Evolutionary conservation across 2,329 filamentous ascomycete species (phyloP), one percentile per base, ranked within the genome.

Genomic region (Berkeleyomyces basicola): DNA sequence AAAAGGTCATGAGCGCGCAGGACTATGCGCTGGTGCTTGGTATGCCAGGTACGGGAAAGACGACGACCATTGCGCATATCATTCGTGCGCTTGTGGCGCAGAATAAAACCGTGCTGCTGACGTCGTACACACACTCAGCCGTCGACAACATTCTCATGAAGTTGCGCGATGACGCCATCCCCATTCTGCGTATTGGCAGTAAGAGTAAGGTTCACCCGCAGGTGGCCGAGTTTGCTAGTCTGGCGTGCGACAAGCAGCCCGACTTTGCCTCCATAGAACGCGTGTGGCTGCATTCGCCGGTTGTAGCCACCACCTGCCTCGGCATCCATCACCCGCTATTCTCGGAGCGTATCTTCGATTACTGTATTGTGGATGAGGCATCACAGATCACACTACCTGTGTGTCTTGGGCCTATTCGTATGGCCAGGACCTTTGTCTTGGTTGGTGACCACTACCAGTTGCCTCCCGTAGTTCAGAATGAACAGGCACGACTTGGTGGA

Each of bases 11-110:
- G 87, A 90, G 87, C 69, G 92, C 93, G 2, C 82, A 88, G 67
- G 91, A 99, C 74, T 99, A 97, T 72, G 92, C 93, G 6, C 79
- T 99, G n/a, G 91, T 99, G 10, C 82, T 99, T 23, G 93, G 93
- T 37, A 99, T 99, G 93, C 93, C 93, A 1, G 93, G 93, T 6
- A 99, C 93, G 0, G 93, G 93, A 64, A 99, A 99, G 74, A 99
- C 93, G 2, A 99, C 93, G 0, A 99, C 93, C 0, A 97, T 99
- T 69, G 90, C 92, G 4, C 91, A 97, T 71, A 96, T 99, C 68
- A 97, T 99, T 69, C 85, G 89, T 53, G 89, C 92, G 0, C 78
- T 99, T 39, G 86, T 93, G 4, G 84, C 86, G 0, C 88, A 95
- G 71, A 87, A 90, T 9, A 97, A 97, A 74, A 95, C 88, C 63